These are phyloP conservation scores for Phytophthora boehmeriae DNA, from an alignment of 352 stramenopile species.

Conservation along the genomic window DNA sequence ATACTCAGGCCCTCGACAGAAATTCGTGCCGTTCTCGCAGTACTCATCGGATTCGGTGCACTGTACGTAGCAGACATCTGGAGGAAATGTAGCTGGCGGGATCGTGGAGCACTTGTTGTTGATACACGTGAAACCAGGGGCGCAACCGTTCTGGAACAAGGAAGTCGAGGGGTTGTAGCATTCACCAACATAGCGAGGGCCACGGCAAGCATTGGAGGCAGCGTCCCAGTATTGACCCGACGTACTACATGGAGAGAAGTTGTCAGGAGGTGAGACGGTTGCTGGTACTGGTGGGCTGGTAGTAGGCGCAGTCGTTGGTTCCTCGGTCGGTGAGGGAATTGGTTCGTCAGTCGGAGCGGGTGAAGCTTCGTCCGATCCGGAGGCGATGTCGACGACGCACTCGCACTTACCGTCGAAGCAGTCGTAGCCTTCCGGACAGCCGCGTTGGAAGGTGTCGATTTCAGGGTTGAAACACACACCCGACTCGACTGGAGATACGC, in stretches of 20 bases:
- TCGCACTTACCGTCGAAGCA: constrained; percentile 34
- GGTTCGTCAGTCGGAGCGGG: not conserved
- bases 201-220: constrained; percentile 23
- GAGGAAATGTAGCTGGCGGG: constrained; percentile 24
- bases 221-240: constrained; percentile 31
- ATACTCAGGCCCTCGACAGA: constrained; percentile 24
- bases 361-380: not conserved
- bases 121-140: constrained; percentile 33
- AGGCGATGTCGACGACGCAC: constrained; percentile 24
- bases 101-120: constrained; percentile 37
- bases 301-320: not conserved
- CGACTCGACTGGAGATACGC: constrained; percentile 13
- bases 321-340: not conserved
- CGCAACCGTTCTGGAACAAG: constrained; percentile 34
- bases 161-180: constrained; percentile 40
- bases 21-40: constrained; percentile 32
- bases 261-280: not conserved
- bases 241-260: constrained; percentile 25
- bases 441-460: constrained; percentile 26
- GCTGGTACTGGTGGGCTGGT: not conserved
- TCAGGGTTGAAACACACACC: constrained; percentile 28
- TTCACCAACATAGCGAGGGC: constrained; percentile 20
- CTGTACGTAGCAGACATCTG: constrained; percentile 28
- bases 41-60: constrained; percentile 32
- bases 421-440: constrained; percentile 29